Evolutionary conservation across 208 protist species (phyloP).

Genomic region (Leishmania guyanensis): DNA sequence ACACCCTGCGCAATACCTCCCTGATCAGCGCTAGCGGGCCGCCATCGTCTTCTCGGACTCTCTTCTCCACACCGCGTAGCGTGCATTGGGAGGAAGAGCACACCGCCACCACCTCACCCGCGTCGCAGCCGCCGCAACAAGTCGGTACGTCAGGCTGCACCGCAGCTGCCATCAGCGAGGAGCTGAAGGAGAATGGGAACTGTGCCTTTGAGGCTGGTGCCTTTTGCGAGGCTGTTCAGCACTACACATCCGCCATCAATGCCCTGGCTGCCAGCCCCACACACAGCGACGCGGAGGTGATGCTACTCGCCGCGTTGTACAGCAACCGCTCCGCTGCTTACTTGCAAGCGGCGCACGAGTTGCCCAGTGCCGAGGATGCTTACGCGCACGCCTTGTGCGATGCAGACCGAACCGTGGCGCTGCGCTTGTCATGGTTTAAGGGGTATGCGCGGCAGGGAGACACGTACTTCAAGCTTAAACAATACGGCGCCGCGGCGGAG

Average conservation of each 20-base stretch:
- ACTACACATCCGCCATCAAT: conserved; percentile 89
- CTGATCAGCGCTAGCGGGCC: conserved; percentile 3
- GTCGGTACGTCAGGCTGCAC: background rate
- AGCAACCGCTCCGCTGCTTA: conserved; percentile 95
- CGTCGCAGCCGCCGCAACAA: conserved; percentile 8
- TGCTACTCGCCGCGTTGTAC: conserved; percentile 84
- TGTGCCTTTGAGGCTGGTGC: conserved; percentile 78
- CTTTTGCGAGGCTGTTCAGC: conserved; percentile 73
- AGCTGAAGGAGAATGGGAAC: conserved; percentile 91
- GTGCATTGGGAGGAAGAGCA: conserved; percentile 15
- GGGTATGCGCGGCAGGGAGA: conserved; percentile 92
- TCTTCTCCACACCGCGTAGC: background rate
- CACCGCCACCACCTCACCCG: background rate
- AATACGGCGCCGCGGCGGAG: conserved; percentile 88
- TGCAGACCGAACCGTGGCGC: conserved; percentile 79
- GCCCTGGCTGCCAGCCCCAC: conserved; percentile 9
- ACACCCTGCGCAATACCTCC: background rate
- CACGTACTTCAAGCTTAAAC: conserved; percentile 80
- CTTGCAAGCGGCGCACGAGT: conserved; percentile 66
- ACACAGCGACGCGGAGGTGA: background rate
- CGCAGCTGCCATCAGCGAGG: conserved; percentile 34
- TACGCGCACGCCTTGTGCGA: conserved; percentile 87
- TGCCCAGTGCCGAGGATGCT: conserved; percentile 40
- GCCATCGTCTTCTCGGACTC: conserved; percentile 1
- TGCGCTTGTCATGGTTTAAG: conserved; percentile 94